A percentile compares a stretch with the other conserved stretches of the same genome.
These are phyloP conservation scores for Cryphonectria japonica DNA, from an alignment of 2,329 filamentous ascomycete genomes.

Conservation along the genomic window DNA sequence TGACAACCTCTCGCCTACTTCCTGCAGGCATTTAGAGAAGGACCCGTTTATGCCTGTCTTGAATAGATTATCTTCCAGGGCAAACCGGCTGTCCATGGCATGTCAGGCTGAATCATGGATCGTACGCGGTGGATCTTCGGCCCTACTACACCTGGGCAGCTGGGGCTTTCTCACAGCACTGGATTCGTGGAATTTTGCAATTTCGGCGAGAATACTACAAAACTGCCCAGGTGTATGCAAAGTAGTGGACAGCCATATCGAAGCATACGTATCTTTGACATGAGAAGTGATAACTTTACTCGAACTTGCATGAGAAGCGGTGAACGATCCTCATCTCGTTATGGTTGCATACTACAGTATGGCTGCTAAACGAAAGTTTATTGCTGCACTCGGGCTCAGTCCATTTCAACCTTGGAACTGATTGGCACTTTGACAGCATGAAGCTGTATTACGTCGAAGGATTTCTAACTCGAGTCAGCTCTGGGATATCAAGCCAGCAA, in stretches of 20 bases:
- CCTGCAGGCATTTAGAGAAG: neutral
- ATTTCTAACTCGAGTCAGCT: neutral
- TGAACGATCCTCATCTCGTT: neutral
- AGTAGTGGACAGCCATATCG: neutral
- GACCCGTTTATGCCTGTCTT: neutral
- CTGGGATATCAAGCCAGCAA: neutral
- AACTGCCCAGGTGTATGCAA: neutral
- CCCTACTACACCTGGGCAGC: neutral
- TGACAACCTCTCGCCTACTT: neutral
- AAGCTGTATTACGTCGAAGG: neutral
- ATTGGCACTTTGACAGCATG: neutral
- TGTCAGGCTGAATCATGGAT: neutral
- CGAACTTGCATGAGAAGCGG: neutral
- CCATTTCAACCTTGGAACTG: neutral
- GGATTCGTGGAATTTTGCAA: neutral
- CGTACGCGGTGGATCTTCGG: neutral
- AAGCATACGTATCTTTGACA: neutral
- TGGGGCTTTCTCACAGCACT: neutral
- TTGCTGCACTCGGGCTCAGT: neutral
- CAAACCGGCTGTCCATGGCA: neutral
- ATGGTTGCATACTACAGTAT: neutral
- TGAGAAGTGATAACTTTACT: neutral
- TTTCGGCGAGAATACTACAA: neutral
- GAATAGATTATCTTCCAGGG: neutral
- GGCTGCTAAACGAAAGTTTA: neutral